phyloP scores from a whole-genome alignment of 169 alveolate genomes.

The Cryptosporidium parvum region DNA sequence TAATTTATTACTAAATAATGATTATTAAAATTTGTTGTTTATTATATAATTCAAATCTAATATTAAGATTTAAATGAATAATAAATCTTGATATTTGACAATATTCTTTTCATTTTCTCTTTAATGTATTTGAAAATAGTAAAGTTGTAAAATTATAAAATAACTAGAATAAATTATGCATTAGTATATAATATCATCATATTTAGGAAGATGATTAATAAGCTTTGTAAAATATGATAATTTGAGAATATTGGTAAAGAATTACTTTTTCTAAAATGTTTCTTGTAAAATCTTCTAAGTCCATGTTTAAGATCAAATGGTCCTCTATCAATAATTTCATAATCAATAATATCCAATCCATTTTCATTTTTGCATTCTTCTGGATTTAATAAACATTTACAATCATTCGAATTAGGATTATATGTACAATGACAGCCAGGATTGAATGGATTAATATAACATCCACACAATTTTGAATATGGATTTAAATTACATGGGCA shows the following conservation, averaged over 20 bases:
- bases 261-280: constrained; percentile 42
- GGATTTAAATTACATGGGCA: constrained; percentile 70
- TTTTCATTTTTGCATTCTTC: constrained; percentile 32
- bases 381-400: constrained; percentile 42
- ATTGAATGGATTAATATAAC: constrained; percentile 61
- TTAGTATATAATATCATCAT: not conserved
- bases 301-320: constrained; percentile 45
- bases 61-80: too few species aligned
- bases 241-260: not conserved
- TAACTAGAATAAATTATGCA: too few species aligned
- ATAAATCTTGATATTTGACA: too few species aligned
- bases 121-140: too few species aligned
- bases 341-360: constrained; percentile 7
- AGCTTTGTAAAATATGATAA: not conserved
- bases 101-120: too few species aligned
- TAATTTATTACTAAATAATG: too few species aligned
- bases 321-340: constrained; percentile 34
- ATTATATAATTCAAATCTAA: too few species aligned
- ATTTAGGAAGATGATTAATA: not conserved
- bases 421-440: constrained; percentile 69
- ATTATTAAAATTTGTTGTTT: too few species aligned
- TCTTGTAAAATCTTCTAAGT: constrained; percentile 50
- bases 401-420: constrained; percentile 39
- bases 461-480: constrained; percentile 67
- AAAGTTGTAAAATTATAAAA: too few species aligned